Evolutionary conservation across 805 yeast species (phyloP).

Genomic region (Sungouiozyma ichnusensis): DNA sequence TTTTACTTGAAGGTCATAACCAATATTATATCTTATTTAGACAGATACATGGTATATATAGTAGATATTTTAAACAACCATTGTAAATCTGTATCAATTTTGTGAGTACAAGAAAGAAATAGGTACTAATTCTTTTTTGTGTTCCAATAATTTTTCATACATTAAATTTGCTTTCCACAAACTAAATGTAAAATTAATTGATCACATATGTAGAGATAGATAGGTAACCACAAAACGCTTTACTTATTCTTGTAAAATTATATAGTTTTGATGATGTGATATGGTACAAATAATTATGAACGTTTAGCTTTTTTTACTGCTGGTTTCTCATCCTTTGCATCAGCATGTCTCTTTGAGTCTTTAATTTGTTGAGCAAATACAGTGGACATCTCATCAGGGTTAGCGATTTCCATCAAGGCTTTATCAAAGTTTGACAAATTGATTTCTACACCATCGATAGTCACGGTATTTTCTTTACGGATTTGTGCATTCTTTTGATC

Average conservation of each 20-base stretch:
- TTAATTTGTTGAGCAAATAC: conserved; percentile 49
- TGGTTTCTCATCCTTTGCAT: conserved; percentile 2
- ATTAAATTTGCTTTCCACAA: not conserved
- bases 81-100: not conserved
- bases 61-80: too few relatives aligned
- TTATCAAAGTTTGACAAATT: conserved; percentile 54
- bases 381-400: conserved; percentile 55
- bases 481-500: conserved; percentile 18
- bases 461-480: conserved; percentile 6
- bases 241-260: too few relatives aligned
- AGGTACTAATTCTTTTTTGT: not conserved
- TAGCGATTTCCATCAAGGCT: conserved; percentile 75
- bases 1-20: not conserved
- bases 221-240: conserved; percentile 3
- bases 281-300: not conserved
- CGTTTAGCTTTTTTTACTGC: conserved; percentile 16
- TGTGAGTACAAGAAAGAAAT: not conserved
- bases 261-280: not conserved
- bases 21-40: not conserved
- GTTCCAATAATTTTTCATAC: not conserved
- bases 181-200: not conserved
- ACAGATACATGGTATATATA: not conserved
- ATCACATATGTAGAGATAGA: not conserved
- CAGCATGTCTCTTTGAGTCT: conserved; percentile 28
- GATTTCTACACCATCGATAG: conserved; percentile 31